Evolutionary conservation across 78 protist species (phyloP), one percentile per base, ranked within the genome.

Genomic region (Anaeramoeba flamelloides): DNA sequence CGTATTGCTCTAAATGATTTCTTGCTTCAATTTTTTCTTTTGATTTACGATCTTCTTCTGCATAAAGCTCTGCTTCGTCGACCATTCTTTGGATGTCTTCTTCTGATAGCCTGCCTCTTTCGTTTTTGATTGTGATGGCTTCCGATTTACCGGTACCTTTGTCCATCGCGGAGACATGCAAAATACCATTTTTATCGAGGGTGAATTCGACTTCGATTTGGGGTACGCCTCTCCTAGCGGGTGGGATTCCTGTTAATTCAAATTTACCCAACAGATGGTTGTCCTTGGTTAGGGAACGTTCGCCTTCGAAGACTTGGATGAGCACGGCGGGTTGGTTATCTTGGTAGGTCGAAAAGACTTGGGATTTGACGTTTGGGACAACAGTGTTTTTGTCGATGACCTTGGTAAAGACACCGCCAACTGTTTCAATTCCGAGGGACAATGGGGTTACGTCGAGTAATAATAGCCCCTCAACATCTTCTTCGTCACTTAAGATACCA

Each of bases 361-460:
- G 33, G 34, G 88, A 78, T 91, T 94, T 95, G 89, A 90, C 88
- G 79, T 97, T 86, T 32, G 99, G 99, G 65, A 97, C 86, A 41
- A 79, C 86, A 0, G 97, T 86, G 84, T 87, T 88, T n/a, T 93
- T 86, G 36, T 89, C 88, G 40, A 96, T 91, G 75, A 95, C 86
- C 81, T 90, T 90, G 77, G 98, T 91, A 95, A 96, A 90, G 53
- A 93, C 92, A 2, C 98, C 98, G 4, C 94, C 96, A 0, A 85
- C 92, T 22, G 98, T 97, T 87, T 95, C 98, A 80, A 98, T 95
- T 39, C 99, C 99, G 77, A 96, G 89, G 30, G 98, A 83, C 17
- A 91, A 85, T 22, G 98, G 97, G 39, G 90, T 89, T 76, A 93
- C 96, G 86, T 96, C 99, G 69, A 95, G 81, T n/a, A 96, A 89